A percentile compares a stretch with the other conserved stretches of the same genome.
Evolutionary conservation across 2,329 filamentous ascomycete genomes (phyloP).

Genomic region (Pezicula rhizophila): DNA sequence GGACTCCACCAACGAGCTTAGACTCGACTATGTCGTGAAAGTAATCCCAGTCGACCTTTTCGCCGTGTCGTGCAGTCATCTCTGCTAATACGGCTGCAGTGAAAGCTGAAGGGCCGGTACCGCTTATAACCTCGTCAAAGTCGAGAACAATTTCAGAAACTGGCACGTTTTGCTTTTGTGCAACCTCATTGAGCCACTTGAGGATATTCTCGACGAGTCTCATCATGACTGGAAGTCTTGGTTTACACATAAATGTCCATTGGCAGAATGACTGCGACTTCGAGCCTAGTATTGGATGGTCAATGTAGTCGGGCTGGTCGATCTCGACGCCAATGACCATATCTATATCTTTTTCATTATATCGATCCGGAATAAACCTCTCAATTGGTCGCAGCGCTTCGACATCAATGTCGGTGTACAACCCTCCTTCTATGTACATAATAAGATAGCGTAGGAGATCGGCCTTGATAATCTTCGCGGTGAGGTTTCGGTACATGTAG

Average conservation of each 20-base stretch:
- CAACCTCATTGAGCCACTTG: slow-evolving; percentile 55
- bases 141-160: slow-evolving; percentile 58
- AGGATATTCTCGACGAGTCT: slow-evolving; percentile 63
- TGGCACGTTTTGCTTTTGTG: slow-evolving; percentile 50
- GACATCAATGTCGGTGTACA: slow-evolving; percentile 56
- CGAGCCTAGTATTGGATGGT: slow-evolving; percentile 59
- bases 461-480: slow-evolving; percentile 60
- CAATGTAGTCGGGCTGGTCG: slow-evolving; percentile 58
- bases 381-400: slow-evolving; percentile 46
- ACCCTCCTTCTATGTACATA: slow-evolving; percentile 51
- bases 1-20: slow-evolving; percentile 55
- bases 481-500: slow-evolving; percentile 52
- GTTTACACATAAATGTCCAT: slow-evolving; percentile 70
- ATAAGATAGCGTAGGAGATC: slow-evolving; percentile 61
- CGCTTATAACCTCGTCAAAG: slow-evolving; percentile 67
- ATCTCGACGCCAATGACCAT: slow-evolving; percentile 68
- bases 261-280: slow-evolving; percentile 69
- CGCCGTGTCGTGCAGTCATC: slow-evolving; percentile 46
- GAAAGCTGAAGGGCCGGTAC: slow-evolving; percentile 68
- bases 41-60: slow-evolving; percentile 50
- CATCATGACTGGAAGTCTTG: slow-evolving; percentile 62
- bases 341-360: slow-evolving; percentile 58
- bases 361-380: slow-evolving; percentile 57
- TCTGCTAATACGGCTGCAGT: slow-evolving; percentile 58
- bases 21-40: slow-evolving; percentile 64